These are phyloP conservation scores for Kodamaea jinghongensis DNA, from an alignment of 805 yeast species.

Conservation along the genomic window DNA sequence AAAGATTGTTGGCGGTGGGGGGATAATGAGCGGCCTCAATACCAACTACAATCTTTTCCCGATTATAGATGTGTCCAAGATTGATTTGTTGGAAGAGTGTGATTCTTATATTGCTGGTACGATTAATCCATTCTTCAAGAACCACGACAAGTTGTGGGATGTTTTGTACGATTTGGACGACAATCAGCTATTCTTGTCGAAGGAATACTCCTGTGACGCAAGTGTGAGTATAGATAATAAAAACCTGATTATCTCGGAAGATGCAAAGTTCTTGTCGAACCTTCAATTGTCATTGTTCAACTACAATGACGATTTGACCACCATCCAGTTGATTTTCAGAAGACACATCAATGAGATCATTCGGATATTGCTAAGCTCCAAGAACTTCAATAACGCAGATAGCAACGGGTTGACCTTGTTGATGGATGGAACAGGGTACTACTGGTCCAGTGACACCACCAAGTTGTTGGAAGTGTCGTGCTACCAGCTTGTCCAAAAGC, in stretches of 20 bases:
- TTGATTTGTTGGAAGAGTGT: conserved; percentile 45
- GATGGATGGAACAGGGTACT: conserved; percentile 43
- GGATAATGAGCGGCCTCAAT: conserved; percentile 41
- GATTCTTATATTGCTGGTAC: conserved; percentile 59
- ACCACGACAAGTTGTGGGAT: conserved; percentile 56
- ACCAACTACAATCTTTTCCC: conserved; percentile 49
- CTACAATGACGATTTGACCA: conserved; percentile 46
- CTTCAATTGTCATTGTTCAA: conserved; percentile 41
- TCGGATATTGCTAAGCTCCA: conserved; percentile 36
- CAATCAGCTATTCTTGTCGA: conserved; percentile 37
- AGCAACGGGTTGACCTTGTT: conserved; percentile 23
- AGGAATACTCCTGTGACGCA: conserved; percentile 13
- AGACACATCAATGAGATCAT: conserved; percentile 44
- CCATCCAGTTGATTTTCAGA: conserved; percentile 41
- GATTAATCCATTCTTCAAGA: conserved; percentile 61
- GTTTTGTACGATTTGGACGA: conserved; percentile 58
- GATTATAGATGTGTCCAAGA: conserved; percentile 57
- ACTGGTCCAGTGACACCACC: conserved; percentile 41
- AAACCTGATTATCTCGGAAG: conserved; percentile 43
- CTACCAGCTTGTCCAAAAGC: conserved; percentile 35
- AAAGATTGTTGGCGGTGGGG: conserved; percentile 42
- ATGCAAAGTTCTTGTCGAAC: conserved; percentile 43
- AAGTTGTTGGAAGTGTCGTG: conserved; percentile 41
- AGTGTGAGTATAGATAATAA: conserved; percentile 15
- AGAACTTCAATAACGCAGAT: conserved; percentile 29